These are phyloP conservation scores for Pseudozyma sp. DNA, from an alignment of 1,284 basidiomycete species.

Conservation along the genomic window DNA sequence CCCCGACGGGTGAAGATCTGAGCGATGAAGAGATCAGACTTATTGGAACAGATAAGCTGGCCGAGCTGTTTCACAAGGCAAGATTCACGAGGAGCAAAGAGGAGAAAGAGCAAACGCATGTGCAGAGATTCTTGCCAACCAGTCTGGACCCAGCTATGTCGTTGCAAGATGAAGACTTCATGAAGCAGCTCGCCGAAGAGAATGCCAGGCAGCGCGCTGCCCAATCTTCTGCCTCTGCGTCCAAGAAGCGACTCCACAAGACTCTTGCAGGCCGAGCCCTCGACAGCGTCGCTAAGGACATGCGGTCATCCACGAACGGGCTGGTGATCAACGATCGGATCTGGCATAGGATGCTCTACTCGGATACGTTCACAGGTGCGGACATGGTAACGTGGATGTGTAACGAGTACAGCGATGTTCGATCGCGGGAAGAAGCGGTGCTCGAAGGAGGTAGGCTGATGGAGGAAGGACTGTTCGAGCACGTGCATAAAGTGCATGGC, in stretches of 20 bases:
- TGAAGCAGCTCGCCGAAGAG: constrained; percentile 58
- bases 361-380: constrained; percentile 63
- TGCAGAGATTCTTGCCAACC: constrained; percentile 64
- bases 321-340: constrained; percentile 64
- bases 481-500: constrained; percentile 61
- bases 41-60: constrained; percentile 89
- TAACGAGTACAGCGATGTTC: constrained; percentile 59
- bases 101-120: constrained; percentile 36
- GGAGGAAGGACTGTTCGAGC: constrained; percentile 62
- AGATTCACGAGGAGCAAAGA: constrained; percentile 43
- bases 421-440: constrained; percentile 62
- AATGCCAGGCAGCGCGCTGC: constrained; percentile 43
- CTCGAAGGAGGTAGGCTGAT: constrained; percentile 57
- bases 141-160: constrained; percentile 65
- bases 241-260: constrained; percentile 46
- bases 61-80: constrained; percentile 78
- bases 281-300: constrained; percentile 56
- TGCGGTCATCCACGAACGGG: constrained; percentile 46
- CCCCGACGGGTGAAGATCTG: constrained; percentile 62
- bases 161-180: constrained; percentile 63
- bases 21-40: constrained; percentile 88
- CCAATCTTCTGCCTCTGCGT: constrained; percentile 12
- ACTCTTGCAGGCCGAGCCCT: constrained; percentile 31
- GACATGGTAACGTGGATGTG: constrained; percentile 67
- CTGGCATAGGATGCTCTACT: constrained; percentile 65